These are phyloP conservation scores for Moesziomyces sp. DNA, from an alignment of 1,284 basidiomycete genomes.

Conservation along the genomic window DNA sequence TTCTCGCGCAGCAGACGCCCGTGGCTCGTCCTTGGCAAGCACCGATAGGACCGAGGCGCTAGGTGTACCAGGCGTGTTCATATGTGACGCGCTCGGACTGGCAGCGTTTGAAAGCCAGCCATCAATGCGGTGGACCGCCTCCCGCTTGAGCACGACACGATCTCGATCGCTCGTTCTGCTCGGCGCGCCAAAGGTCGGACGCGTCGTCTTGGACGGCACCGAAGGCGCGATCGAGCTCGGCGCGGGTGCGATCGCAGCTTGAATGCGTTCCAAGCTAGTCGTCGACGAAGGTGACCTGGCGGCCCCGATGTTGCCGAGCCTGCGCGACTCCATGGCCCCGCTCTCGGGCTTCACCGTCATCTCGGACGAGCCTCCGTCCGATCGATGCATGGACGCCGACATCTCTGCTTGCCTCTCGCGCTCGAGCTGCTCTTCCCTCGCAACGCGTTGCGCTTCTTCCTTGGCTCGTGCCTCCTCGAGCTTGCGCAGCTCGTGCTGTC, in stretches of 20 bases:
- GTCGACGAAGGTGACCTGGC: slow-evolving; percentile 3
- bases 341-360: not conserved
- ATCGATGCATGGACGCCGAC: not conserved
- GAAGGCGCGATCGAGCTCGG: slow-evolving; percentile 24
- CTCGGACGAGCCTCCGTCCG: not conserved
- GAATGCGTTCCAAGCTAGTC: slow-evolving; percentile 12
- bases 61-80: slow-evolving; percentile 52
- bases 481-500: slow-evolving; percentile 27
- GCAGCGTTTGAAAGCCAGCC: slow-evolving; percentile 52
- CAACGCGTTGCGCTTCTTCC: slow-evolving; percentile 18
- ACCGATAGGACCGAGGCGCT: slow-evolving; percentile 48
- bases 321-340: slow-evolving; percentile 8
- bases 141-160: slow-evolving; percentile 38
- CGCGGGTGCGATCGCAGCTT: slow-evolving; percentile 11
- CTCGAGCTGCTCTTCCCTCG: slow-evolving; percentile 8
- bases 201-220: slow-evolving; percentile 31
- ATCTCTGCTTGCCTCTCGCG: slow-evolving; percentile 8
- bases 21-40: slow-evolving; percentile 23
- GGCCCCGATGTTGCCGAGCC: slow-evolving; percentile 5
- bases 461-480: slow-evolving; percentile 30
- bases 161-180: slow-evolving; percentile 31
- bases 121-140: slow-evolving; percentile 51
- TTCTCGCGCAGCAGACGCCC: not conserved
- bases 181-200: slow-evolving; percentile 13
- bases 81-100: slow-evolving; percentile 28